Base-by-base conservation (phyloP, 768 basidiomycete genomes). In the Boletus bicolor region DNA sequence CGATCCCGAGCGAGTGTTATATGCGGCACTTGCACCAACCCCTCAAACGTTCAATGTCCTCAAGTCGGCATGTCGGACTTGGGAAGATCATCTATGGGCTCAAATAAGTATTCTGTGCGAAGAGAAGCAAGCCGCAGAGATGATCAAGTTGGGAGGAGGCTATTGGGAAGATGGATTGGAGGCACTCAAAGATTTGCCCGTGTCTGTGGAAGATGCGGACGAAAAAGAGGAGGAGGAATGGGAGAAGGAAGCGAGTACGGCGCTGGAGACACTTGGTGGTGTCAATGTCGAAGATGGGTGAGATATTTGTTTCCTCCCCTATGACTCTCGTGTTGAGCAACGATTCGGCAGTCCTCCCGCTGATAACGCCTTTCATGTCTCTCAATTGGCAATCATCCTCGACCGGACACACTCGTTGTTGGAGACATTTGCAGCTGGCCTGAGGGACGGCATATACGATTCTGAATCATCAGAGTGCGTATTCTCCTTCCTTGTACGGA, bases 41-140 rank as follows among this genome's bases (percentile, higher is more conserved):
- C 82, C 78, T 44, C 85, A 80, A 69, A 90, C 89, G 1, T 79
- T 83, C 0, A 73, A 70, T 21, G 71, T 87, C 34, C 80, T 93
- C 35, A 85, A 88, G 58, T 79, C 85, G 0, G 83, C 88, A 4
- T 95, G 92, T 65, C 74, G 85, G 35, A 88, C 90, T 21, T 98
- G 96, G 95, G 91, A 95, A 65, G 97, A 99, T 65, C 87, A 95
- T 66, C 77, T 98, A 0, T 99, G 97, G 97, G 92, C 91, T 0
- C 87, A 91, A 55, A 76, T 94, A 49, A 85, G 85, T 61, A 79
- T 91, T 47, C 75, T 91, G 38, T 87, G 90, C 63, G 91, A 95
- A 66, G 86, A 92, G 61, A 85, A 89, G 56, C 81, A 88, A 67
- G 86, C 84, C 44, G 78, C 77, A 32, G 85, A 88, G 57, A 79